These are phyloP conservation scores for Allium cepa DNA, from an alignment of 106 monocot species.

Conservation along the genomic window DNA sequence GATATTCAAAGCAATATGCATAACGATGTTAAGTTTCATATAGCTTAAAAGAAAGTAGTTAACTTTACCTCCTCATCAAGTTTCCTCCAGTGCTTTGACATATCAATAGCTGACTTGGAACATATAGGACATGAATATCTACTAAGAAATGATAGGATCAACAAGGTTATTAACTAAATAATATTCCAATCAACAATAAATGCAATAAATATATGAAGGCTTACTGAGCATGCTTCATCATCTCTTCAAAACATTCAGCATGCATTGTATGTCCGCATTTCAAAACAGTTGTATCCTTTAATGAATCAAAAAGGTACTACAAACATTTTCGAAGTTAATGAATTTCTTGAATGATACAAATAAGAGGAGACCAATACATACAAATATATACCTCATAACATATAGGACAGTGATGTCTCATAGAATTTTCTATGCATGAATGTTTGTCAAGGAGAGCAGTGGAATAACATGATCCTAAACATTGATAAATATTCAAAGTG, in stretches of 20 bases:
- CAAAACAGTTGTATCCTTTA: slow-evolving; percentile 68
- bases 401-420: slow-evolving; percentile 80
- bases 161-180: neutral
- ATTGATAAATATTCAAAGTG: neutral
- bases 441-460: slow-evolving; percentile 46
- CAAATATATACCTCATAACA: slow-evolving; percentile 62
- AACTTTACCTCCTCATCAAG: slow-evolving; percentile 58
- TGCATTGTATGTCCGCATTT: slow-evolving; percentile 93
- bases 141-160: slow-evolving; percentile 6
- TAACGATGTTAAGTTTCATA: neutral
- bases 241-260: slow-evolving; percentile 49
- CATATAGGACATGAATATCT: slow-evolving; percentile 79
- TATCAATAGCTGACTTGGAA: slow-evolving; percentile 56
- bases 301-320: slow-evolving; percentile 92
- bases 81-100: slow-evolving; percentile 49
- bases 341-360: too few relatives aligned
- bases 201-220: neutral
- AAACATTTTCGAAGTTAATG: neutral
- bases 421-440: slow-evolving; percentile 82
- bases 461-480: slow-evolving; percentile 75
- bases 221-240: slow-evolving; percentile 78
- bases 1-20: neutral
- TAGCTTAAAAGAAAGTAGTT: neutral
- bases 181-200: neutral
- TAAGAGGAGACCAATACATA: too few relatives aligned